These are phyloP conservation scores for Boechera divaricarpa DNA, from an alignment of 345 rosid genomes.

Conservation along the genomic window DNA sequence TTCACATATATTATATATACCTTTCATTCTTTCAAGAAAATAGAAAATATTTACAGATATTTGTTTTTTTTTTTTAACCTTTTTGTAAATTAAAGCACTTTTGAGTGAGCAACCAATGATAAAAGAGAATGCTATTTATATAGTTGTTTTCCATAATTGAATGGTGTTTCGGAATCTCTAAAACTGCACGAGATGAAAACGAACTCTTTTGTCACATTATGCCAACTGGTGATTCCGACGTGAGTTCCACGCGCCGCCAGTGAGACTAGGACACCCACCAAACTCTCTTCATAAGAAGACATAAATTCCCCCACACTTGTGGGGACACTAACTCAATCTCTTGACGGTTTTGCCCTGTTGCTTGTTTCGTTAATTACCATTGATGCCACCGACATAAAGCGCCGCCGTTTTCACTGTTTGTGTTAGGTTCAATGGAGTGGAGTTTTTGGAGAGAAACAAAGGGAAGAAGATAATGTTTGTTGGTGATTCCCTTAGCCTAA, in stretches of 20 bases:
- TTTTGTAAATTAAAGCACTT: slow-evolving; percentile 33
- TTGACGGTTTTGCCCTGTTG: slow-evolving; percentile 24
- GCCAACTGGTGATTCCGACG: slow-evolving; percentile 30
- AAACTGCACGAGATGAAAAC: slow-evolving; percentile 23
- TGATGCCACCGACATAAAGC: neutral
- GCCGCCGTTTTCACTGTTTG: neutral
- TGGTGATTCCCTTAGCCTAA: slow-evolving; percentile 79
- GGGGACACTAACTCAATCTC: slow-evolving; percentile 25
- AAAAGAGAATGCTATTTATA: slow-evolving; percentile 33
- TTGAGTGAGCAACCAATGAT: slow-evolving; percentile 23
- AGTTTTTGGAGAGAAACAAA: slow-evolving; percentile 54
- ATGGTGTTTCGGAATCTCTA: slow-evolving; percentile 33
- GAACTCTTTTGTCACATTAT: slow-evolving; percentile 20
- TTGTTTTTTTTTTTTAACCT: neutral
- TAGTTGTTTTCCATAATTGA: slow-evolving; percentile 29
- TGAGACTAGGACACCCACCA: slow-evolving; percentile 30
- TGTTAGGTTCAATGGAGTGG: slow-evolving; percentile 65
- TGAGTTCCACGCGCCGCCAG: slow-evolving; percentile 36
- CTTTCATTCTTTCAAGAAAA: slow-evolving; percentile 1
- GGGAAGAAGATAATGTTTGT: slow-evolving; percentile 80
- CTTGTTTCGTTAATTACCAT: neutral
- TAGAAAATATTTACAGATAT: neutral
- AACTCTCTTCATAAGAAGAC: slow-evolving; percentile 33
- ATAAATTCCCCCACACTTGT: slow-evolving; percentile 39
- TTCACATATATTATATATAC: neutral